These are phyloP conservation scores for Erigeron canadensis DNA, from an alignment of 129 eudicot species.

Conservation along the genomic window DNA sequence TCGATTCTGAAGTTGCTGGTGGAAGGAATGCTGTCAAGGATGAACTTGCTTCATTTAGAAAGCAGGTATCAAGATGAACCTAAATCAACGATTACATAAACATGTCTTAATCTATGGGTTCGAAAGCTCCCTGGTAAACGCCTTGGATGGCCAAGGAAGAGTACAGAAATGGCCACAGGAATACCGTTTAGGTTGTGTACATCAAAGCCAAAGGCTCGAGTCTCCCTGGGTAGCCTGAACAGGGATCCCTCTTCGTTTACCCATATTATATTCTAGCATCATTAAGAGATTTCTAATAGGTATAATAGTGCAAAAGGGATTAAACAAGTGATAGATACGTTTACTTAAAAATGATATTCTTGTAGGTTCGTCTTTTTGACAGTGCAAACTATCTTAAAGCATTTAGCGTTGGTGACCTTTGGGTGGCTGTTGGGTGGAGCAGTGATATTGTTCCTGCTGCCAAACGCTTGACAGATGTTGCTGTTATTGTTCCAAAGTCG, in stretches of 20 bases:
- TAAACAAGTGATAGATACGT: background rate
- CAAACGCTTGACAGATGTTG: slow-evolving; percentile 74
- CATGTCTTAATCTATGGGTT: no score
- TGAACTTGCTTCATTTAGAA: slow-evolving; percentile 54
- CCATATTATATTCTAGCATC: no score
- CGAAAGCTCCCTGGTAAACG: no score
- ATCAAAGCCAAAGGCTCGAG: no score
- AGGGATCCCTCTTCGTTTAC: no score
- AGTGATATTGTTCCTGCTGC: slow-evolving; percentile 86
- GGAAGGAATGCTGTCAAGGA: slow-evolving; percentile 73
- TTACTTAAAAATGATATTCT: slow-evolving; percentile 12
- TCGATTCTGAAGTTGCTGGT: slow-evolving; percentile 69
- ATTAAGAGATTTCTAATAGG: no score
- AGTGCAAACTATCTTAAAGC: slow-evolving; percentile 83
- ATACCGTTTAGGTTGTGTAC: no score
- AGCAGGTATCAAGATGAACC: slow-evolving; percentile 54
- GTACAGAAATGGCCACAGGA: no score
- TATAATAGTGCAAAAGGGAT: no score
- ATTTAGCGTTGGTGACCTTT: slow-evolving; percentile 71
- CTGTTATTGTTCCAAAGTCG: slow-evolving; percentile 88
- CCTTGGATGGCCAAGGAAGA: no score
- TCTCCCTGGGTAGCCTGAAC: no score
- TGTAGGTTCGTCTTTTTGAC: slow-evolving; percentile 87
- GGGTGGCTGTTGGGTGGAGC: slow-evolving; percentile 99
- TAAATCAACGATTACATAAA: background rate